phyloP scores from a whole-genome alignment of 257 asterid species.

The Galeopsis tetrahit region DNA sequence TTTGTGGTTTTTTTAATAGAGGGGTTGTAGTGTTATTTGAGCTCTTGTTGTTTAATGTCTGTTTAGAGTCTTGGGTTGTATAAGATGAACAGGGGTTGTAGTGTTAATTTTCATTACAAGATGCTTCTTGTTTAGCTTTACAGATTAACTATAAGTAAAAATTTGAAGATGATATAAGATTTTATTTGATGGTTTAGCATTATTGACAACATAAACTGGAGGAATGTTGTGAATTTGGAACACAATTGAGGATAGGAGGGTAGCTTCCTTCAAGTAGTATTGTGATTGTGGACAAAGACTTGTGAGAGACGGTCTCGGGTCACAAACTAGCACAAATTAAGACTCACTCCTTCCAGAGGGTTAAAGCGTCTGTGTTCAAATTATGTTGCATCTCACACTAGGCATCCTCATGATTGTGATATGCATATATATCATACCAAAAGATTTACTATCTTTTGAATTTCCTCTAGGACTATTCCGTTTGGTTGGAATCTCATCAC shows the following conservation, averaged over 20 bases:
- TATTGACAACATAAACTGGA: constrained; percentile 7
- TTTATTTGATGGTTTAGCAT: not conserved
- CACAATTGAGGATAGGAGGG: not conserved
- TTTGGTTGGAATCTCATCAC: constrained; percentile 97
- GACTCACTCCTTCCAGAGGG: too few species aligned
- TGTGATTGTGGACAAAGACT: not conserved
- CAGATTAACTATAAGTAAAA: not conserved
- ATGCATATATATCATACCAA: not conserved
- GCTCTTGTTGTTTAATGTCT: constrained; percentile 8
- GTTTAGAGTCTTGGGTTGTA: constrained; percentile 1
- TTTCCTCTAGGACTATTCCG: constrained; percentile 80
- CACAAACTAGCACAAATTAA: too few species aligned
- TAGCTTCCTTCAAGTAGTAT: not conserved
- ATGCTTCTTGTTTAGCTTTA: not conserved
- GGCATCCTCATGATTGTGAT: not conserved
- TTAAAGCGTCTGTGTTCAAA: too few species aligned
- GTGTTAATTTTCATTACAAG: not conserved
- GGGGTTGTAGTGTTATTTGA: constrained; percentile 28
- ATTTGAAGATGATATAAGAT: constrained; percentile 4
- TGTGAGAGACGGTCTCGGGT: too few species aligned
- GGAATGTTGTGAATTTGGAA: constrained; percentile 3
- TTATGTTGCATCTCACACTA: too few species aligned
- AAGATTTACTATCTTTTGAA: constrained; percentile 22
- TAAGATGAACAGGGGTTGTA: not conserved
- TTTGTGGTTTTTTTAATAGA: constrained; percentile 3